Conservation (phyloP, 176 grass and related monocot species). For the bread wheat (Triticum aestivum) region IWGSC_CS_RefSeq_v2.1 NC_057799.1:459700636-459701135, state of each 20-base stretch:
- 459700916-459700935: conserved; percentile 24
- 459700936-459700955: background rate
- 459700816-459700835: conserved; percentile 49
- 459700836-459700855: conserved; percentile 56
- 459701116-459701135: too few species aligned
- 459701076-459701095: too few species aligned
- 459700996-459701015: background rate
- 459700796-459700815: conserved; percentile 23
- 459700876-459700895: conserved; percentile 55
- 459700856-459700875: conserved; percentile 23
- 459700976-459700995: background rate
- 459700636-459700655: conserved; percentile 5
- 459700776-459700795: conserved; percentile 40
- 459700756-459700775: conserved; percentile 14
- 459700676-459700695: conserved; percentile 20
- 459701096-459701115: too few species aligned
- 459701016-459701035: background rate
- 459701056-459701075: background rate
- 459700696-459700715: conserved; percentile 25
- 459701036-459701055: conserved; percentile 1
- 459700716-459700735: conserved; percentile 33
- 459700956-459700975: background rate
- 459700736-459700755: conserved; percentile 34
- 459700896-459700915: conserved; percentile 53
- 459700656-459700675: conserved; percentile 32